A percentile compares a stretch with the other conserved stretches of the same genome.
These are phyloP conservation scores for Lipomyces orientalis DNA, from an alignment of 805 yeast species.

Conservation along the genomic window DNA sequence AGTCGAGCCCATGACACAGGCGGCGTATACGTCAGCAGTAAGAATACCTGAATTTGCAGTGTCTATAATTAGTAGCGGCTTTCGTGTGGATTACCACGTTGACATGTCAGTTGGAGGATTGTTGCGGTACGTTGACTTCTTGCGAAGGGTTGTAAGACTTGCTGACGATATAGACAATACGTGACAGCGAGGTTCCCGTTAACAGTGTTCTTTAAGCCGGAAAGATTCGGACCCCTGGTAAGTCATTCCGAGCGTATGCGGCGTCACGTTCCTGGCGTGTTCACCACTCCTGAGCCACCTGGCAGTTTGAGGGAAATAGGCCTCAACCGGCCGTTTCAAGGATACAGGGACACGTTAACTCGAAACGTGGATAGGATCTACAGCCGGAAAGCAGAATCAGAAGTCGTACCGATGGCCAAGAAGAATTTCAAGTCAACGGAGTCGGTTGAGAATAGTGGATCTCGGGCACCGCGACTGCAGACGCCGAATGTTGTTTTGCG, in stretches of 20 bases:
- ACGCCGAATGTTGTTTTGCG: background rate
- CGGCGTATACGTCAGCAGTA: slow-evolving; percentile 8
- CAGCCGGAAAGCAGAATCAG: background rate
- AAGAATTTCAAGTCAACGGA: background rate
- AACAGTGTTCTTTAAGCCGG: background rate
- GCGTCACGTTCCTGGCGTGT: background rate
- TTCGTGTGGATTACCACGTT: slow-evolving; percentile 10
- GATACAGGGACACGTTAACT: background rate
- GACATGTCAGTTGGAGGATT: slow-evolving; percentile 14
- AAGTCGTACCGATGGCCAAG: background rate
- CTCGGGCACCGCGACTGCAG: background rate
- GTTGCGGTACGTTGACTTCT: background rate
- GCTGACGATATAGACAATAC: background rate
- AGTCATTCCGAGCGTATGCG: background rate
- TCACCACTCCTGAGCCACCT: background rate
- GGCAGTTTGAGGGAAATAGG: background rate
- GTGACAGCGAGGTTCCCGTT: slow-evolving; percentile 4
- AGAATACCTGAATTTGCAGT: slow-evolving; percentile 7
- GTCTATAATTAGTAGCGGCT: slow-evolving; percentile 2
- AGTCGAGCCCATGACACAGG: slow-evolving; percentile 11
- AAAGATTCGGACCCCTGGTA: background rate
- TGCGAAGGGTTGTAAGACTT: background rate
- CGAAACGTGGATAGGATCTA: background rate
- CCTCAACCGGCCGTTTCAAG: background rate
- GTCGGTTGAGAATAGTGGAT: background rate